Base-by-base conservation (phyloP, 2,329 filamentous ascomycete genomes). In the Phoma sp. region DNA sequence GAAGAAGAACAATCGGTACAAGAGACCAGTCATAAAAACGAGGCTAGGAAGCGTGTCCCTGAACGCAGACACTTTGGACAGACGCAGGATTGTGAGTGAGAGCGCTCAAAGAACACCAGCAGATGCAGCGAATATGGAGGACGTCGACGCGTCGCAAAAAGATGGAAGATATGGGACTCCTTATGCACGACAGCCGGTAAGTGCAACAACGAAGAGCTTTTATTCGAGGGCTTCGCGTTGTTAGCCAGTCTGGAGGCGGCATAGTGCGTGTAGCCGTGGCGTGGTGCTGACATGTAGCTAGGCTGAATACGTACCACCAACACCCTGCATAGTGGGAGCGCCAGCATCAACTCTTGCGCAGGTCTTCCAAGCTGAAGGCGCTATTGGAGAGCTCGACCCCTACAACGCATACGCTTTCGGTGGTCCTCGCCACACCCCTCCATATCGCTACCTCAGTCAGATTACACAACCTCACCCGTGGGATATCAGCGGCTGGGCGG, bases 401-500 rank as follows among this genome's bases (percentile, higher is more conserved):
- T 10, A 27, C 35, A 32, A 13, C 12, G 29, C 29, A 4, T 57
- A 57, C 41, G 43, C 43, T 37, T 57, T 57, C 25, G 55, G 50
- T 19, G 49, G 44, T 1, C 44, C 44, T 5, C 55, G 55, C 24
- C 36, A 15, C 31, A 21, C 33, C 32, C 41, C 33, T 33, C 38
- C 21, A 3, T 72, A 57, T 51, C 68, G 69, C 29, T 67, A 69
- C 59, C 50, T 73, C n/a, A 52, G 70, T 25, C 62, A 56, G 4
- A 33, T 73, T 24, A 64, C 57, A 8, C 36, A 63, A 8, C 70
- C 68, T 3, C 19, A 33, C 1, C 10, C n/a, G 0, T 35, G 33
- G 7, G 68, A 72, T 33, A 45, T 32, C 0, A 63, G 61, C 39
- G 70, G 71, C 10, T 72, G 67, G 67, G 70, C 69, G 0, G 71